Evolutionary conservation across 805 yeast genomes (phyloP).

Genomic region (Suhomyces emberorum): DNA sequence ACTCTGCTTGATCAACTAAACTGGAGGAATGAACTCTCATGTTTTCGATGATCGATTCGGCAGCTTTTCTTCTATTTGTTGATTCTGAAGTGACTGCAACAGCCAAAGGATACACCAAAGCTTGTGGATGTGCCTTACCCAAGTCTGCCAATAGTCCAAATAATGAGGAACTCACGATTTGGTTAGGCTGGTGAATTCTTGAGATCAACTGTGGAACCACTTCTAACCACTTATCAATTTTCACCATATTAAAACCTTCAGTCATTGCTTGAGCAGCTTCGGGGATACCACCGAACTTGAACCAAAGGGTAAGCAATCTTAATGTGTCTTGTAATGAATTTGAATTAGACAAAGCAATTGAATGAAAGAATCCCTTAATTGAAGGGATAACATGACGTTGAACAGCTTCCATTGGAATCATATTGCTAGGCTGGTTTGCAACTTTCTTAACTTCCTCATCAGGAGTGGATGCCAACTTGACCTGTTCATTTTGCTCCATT

Average conservation of each 20-base stretch:
- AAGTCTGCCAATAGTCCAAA: conserved; percentile 78
- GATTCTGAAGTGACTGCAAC: conserved; percentile 96
- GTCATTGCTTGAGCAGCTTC: conserved; percentile 89
- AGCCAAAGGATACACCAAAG: conserved; percentile 89
- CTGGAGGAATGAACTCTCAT: conserved; percentile 85
- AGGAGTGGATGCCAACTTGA: conserved; percentile 11
- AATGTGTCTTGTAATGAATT: conserved; percentile 91
- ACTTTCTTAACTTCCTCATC: conserved; percentile 11
- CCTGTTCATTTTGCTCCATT: conserved; percentile 29
- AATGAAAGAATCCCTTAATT: conserved; percentile 90
- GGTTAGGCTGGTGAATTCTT: conserved; percentile 93
- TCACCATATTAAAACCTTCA: conserved; percentile 87
- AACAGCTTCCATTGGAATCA: conserved; percentile 52
- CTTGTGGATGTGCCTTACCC: conserved; percentile 96
- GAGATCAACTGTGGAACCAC: conserved; percentile 95
- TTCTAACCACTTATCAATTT: conserved; percentile 90
- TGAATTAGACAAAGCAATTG: conserved; percentile 81
- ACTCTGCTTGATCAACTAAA: conserved; percentile 86
- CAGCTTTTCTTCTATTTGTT: conserved; percentile 85
- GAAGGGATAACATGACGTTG: conserved; percentile 94
- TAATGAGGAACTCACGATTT: conserved; percentile 73
- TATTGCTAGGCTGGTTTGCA: conserved; percentile 13
- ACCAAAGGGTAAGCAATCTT: conserved; percentile 89
- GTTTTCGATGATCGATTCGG: conserved; percentile 83
- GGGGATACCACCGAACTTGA: conserved; percentile 88